Base-by-base conservation (phyloP, 1,284 basidiomycete genomes). In the Phenoliferia sp. region DNA sequence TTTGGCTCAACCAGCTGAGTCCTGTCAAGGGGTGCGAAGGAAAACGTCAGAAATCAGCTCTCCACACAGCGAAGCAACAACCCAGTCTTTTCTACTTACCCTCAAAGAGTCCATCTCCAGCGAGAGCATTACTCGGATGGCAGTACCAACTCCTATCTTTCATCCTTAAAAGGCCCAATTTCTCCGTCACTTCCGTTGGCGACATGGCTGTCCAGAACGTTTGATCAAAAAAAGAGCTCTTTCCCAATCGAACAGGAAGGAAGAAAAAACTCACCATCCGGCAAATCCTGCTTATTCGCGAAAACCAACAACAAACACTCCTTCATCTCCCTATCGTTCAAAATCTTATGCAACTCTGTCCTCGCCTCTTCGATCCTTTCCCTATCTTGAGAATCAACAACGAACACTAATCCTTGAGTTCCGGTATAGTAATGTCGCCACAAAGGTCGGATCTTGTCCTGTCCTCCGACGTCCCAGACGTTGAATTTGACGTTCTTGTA, bases 251-350 rank as follows among this genome's bases (percentile, higher is more conserved):
- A 22, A 6, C 35, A 3, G 26, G n/a, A n/a, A n/a, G n/a, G n/a
- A n/a, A n/a, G n/a, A n/a, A 17, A 22, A 12, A 22, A 82, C 85
- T 74, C 76, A 95, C 94, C 94, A 78, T 92, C 94, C 19, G 94
- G 94, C 72, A 99, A 82, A 86, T 99, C 96, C 82, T 99, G 96
- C 83, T 99, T 99, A 83, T 97, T 99, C 29, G 96, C 95, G 82
- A 99, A 99, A 39, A 99, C 95, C 70, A 99, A 87, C 77, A 99
- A 80, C 67, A 98, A 80, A 78, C 94, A 98, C 75, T 98, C 94
- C 81, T 92, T 92, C 95, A 99, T 98, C 81, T 99, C 96, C 71
- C 95, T 84, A 80, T 99, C 95, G 71, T 90, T 90, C 78, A 99
- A 84, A 82, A 99, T 99, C 65, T 94, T 87, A 78, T 99, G 95